Percentiles rank a stretch among this genome's conserved stretches.
These are phyloP conservation scores for Luffa acutangula DNA, from an alignment of 306 rosid species.

Conservation along the genomic window DNA sequence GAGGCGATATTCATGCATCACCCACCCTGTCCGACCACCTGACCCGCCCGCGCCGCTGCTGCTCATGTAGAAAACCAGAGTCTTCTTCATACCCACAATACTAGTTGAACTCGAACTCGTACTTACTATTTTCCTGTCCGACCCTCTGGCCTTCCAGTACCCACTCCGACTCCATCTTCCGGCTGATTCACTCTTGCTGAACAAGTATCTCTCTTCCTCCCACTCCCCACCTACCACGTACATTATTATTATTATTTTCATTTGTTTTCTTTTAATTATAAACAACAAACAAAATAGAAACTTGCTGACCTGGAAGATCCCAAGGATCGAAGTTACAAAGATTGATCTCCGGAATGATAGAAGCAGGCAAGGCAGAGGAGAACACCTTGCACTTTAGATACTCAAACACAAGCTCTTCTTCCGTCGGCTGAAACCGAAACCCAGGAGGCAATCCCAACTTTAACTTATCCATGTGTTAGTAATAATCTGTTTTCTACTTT, in stretches of 20 bases:
- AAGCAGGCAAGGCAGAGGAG: constrained; percentile 66
- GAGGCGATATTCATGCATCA: constrained; percentile 82
- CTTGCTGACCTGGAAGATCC: constrained; percentile 64
- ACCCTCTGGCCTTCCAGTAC: constrained; percentile 76
- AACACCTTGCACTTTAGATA: constrained; percentile 67
- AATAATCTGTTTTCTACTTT: too few relatives aligned
- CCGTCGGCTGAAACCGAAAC: constrained; percentile 90
- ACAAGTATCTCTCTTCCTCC: constrained; percentile 58
- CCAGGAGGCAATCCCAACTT: constrained; percentile 78
- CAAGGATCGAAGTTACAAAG: constrained; percentile 69
- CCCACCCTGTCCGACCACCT: constrained; percentile 43
- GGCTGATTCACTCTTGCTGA: constrained; percentile 40
- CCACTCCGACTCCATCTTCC: constrained; percentile 41
- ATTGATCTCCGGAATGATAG: constrained; percentile 70
- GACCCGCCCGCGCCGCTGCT: constrained; percentile 42
- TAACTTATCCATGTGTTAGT: constrained; percentile 31
- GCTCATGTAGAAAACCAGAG: constrained; percentile 35
- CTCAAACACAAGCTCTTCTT: constrained; percentile 79
- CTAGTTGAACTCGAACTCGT: not conserved
- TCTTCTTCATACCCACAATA: constrained; percentile 53
- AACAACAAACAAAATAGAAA: too few relatives aligned
- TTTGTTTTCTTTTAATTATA: too few relatives aligned
- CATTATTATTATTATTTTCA: too few relatives aligned
- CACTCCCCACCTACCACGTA: constrained; percentile 13
- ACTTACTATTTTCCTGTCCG: constrained; percentile 49